These are phyloP conservation scores for Purshia tridentata DNA, from an alignment of 306 rosid genomes.

Conservation along the genomic window DNA sequence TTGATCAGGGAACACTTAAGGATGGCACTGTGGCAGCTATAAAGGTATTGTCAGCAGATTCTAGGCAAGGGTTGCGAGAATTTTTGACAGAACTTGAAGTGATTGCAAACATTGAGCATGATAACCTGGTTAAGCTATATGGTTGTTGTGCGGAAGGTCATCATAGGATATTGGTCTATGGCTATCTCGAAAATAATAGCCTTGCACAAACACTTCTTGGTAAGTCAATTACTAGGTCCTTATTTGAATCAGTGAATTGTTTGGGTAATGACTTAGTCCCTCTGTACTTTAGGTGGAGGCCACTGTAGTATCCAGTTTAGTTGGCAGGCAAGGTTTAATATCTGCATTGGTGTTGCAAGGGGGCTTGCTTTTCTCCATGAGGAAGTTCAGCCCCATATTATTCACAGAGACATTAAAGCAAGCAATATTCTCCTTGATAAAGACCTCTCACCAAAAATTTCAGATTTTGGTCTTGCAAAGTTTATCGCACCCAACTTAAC, in stretches of 20 bases:
- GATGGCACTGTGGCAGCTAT: constrained; percentile 61
- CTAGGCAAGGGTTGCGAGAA: constrained; percentile 64
- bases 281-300: constrained; percentile 46
- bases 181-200: constrained; percentile 82
- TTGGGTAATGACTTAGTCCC: constrained; percentile 26
- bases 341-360: constrained; percentile 72
- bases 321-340: constrained; percentile 53
- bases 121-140: constrained; percentile 68
- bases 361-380: constrained; percentile 77
- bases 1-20: constrained; percentile 55
- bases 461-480: constrained; percentile 94
- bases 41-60: constrained; percentile 68
- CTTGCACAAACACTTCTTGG: constrained; percentile 74
- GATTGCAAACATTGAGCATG: constrained; percentile 64
- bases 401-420: constrained; percentile 81
- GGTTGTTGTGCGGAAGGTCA: constrained; percentile 75
- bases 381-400: constrained; percentile 67
- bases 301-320: constrained; percentile 51
- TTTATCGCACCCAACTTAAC: constrained; percentile 60
- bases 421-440: constrained; percentile 72
- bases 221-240: constrained; percentile 26
- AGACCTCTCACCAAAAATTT: constrained; percentile 59
- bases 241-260: constrained; percentile 15
- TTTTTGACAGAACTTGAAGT: constrained; percentile 84
- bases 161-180: constrained; percentile 80